Evolutionary conservation across 1,139 yeast species (phyloP).

Genomic region (Oligophagozyma castellii): DNA sequence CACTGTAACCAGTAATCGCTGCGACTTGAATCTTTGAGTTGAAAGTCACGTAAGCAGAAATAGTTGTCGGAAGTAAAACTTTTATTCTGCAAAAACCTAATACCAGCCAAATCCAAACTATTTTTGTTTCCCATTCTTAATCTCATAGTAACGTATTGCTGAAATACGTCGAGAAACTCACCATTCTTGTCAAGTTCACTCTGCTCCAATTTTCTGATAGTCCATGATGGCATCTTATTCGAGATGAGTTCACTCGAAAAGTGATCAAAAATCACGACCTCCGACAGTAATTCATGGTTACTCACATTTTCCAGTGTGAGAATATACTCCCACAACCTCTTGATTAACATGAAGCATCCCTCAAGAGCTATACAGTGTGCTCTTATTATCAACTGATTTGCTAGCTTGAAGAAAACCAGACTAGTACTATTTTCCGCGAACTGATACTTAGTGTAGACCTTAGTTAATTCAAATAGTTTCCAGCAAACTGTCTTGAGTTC

Average conservation of each 20-base stretch:
- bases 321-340: constrained; percentile 11
- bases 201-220: too few species aligned
- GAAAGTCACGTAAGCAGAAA: constrained; percentile 10
- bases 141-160: too few species aligned
- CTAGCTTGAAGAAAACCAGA: constrained; percentile 9
- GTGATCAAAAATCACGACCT: constrained; percentile 13
- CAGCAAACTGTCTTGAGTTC: constrained; percentile 9
- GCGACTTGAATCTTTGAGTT: constrained; percentile 5
- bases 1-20: constrained; percentile 11
- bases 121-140: too few species aligned
- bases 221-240: constrained; percentile 9
- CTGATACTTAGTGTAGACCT: constrained; percentile 7
- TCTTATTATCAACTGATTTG: constrained; percentile 12
- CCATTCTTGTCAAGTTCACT: too few species aligned
- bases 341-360: constrained; percentile 8
- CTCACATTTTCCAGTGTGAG: constrained; percentile 10
- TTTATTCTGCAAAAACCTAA: too few species aligned
- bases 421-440: constrained; percentile 15
- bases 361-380: constrained; percentile 10
- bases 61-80: too few species aligned
- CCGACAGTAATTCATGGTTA: too few species aligned
- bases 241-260: constrained; percentile 13
- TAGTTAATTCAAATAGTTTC: constrained; percentile 6
- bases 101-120: too few species aligned
- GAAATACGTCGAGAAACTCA: too few species aligned